These are phyloP conservation scores for Porogramme epimiltina DNA, from an alignment of 1,284 basidiomycete genomes.

Conservation along the genomic window DNA sequence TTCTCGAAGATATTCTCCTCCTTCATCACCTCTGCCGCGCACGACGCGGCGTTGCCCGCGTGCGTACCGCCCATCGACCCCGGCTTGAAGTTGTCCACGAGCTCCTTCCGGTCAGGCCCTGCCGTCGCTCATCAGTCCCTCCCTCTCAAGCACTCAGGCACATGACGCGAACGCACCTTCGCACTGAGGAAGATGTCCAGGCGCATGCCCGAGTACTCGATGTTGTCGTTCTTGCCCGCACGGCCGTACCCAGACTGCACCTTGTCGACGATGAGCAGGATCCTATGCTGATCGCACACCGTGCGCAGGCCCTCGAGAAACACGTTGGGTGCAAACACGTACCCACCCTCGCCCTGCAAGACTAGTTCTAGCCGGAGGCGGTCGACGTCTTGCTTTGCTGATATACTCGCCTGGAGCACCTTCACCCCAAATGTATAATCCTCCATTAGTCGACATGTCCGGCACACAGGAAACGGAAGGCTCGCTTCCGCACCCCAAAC, in stretches of 20 bases:
- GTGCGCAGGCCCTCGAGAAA: constrained; percentile 82
- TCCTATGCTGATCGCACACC: constrained; percentile 86
- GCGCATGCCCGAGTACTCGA: constrained; percentile 78
- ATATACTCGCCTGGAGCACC: too few relatives aligned
- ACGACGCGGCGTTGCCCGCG: constrained; percentile 85
- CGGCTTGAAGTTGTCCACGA: constrained; percentile 80
- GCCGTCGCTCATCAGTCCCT: constrained; percentile 93
- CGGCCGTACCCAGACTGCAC: constrained; percentile 91
- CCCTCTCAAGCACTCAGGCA: too few relatives aligned
- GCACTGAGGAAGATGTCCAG: constrained; percentile 92
- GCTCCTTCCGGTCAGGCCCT: constrained; percentile 78
- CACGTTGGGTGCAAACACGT: constrained; percentile 83
- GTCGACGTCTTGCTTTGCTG: too few relatives aligned
- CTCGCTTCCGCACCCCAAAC: too few relatives aligned
- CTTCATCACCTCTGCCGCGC: constrained; percentile 76
- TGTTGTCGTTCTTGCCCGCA: constrained; percentile 84
- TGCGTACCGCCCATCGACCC: constrained; percentile 93
- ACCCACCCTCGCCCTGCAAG: constrained; percentile 96
- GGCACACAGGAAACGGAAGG: too few relatives aligned
- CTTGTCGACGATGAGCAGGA: constrained; percentile 84
- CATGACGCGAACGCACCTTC: constrained; percentile 74
- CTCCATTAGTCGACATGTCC: too few relatives aligned
- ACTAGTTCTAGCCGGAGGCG: too few relatives aligned
- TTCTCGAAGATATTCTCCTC: constrained; percentile 83
- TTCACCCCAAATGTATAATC: too few relatives aligned